phyloP scores from a whole-genome alignment of 2,329 filamentous ascomycete species.

The Xylaria sp. region DNA sequence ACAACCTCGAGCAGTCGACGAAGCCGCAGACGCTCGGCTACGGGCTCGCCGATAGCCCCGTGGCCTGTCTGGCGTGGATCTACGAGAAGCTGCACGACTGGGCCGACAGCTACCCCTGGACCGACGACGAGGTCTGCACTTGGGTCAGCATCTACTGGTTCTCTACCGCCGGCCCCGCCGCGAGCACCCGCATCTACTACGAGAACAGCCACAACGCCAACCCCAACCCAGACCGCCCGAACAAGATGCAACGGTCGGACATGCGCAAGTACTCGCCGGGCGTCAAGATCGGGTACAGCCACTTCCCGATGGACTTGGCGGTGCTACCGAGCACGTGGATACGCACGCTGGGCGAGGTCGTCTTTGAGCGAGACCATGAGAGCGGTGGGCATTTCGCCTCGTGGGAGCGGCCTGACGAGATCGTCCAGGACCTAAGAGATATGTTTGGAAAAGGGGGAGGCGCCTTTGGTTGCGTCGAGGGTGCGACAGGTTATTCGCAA shows the following conservation, averaged over 20 bases:
- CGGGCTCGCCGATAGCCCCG: constrained; percentile 70
- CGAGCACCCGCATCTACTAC: constrained; percentile 74
- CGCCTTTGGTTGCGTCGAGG: constrained; percentile 46
- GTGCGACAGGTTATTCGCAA: constrained; percentile 37
- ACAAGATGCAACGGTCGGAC: constrained; percentile 26
- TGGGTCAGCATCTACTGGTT: constrained; percentile 80
- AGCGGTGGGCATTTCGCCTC: constrained; percentile 67
- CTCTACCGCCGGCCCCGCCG: constrained; percentile 68
- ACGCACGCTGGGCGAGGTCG: constrained; percentile 63
- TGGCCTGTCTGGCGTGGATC: constrained; percentile 76
- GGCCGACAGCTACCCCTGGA: constrained; percentile 75
- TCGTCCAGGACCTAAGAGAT: constrained; percentile 58
- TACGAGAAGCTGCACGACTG: constrained; percentile 82
- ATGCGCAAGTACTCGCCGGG: constrained; percentile 40
- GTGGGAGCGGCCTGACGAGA: constrained; percentile 59
- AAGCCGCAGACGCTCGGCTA: constrained; percentile 77
- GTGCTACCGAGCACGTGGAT: constrained; percentile 62
- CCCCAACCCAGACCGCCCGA: constrained; percentile 30
- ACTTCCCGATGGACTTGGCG: constrained; percentile 64
- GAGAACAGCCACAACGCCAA: constrained; percentile 57
- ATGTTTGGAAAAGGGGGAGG: constrained; percentile 63
- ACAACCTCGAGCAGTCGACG: constrained; percentile 65
- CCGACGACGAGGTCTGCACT: constrained; percentile 74
- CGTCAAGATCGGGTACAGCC: constrained; percentile 52
- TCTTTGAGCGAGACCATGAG: constrained; percentile 57